Percentiles rank a stretch among this genome's conserved stretches.
phyloP scores from a whole-genome alignment of 2,329 filamentous ascomycete species.

The Elsinoe australis region DNA sequence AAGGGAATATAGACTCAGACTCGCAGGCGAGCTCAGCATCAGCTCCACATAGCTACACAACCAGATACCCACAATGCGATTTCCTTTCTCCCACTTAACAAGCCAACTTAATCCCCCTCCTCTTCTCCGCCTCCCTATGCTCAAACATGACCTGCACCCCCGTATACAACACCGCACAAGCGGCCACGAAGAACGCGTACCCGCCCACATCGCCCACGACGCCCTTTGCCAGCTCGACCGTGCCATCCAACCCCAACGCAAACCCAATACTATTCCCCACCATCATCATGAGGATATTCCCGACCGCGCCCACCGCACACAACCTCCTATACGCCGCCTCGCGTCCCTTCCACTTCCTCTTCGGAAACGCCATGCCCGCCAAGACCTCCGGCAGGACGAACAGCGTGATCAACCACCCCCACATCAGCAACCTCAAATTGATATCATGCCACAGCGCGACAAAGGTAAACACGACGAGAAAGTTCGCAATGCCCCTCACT shows the following conservation, averaged over 20 bases:
- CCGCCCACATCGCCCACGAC: slow-evolving; percentile 73
- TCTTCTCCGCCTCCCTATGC: slow-evolving; percentile 73
- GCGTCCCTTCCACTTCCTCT: slow-evolving; percentile 58
- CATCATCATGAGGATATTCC: slow-evolving; percentile 92
- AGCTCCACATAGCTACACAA: neutral
- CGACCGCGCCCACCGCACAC: slow-evolving; percentile 71
- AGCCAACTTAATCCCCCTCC: slow-evolving; percentile 64
- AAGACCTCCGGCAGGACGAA: slow-evolving; percentile 88
- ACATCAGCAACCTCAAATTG: slow-evolving; percentile 78
- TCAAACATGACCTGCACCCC: slow-evolving; percentile 96
- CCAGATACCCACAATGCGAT: neutral
- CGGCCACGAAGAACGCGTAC: slow-evolving; percentile 61
- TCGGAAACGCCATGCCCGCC: slow-evolving; percentile 64
- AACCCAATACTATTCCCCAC: slow-evolving; percentile 90
- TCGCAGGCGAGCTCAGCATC: slow-evolving; percentile 34
- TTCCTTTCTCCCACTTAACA: neutral
- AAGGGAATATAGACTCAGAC: neutral
- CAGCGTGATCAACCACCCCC: slow-evolving; percentile 92
- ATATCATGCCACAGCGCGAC: slow-evolving; percentile 98
- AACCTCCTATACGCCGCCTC: slow-evolving; percentile 71
- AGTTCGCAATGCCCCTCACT: slow-evolving; percentile 61
- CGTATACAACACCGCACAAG: slow-evolving; percentile 70
- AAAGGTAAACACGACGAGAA: slow-evolving; percentile 84
- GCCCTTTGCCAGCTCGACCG: slow-evolving; percentile 65
- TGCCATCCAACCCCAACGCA: slow-evolving; percentile 80